Evolutionary conservation across 371 early-diverging fungal genomes (phyloP).

Genomic region (Choanephora cucurbitarum): DNA sequence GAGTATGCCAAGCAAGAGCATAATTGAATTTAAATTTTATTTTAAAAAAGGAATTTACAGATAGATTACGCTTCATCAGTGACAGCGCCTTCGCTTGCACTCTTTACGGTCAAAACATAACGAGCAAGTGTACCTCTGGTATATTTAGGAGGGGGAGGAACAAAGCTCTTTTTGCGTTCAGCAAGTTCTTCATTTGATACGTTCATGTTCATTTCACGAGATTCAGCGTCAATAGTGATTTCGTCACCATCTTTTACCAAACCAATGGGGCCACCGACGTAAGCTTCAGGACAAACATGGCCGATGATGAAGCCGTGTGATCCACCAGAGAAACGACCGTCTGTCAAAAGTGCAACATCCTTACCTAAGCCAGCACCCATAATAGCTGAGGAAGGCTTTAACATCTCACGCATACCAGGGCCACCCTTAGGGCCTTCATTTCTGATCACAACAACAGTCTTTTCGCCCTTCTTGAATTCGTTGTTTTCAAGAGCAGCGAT

Average conservation of each 20-base stretch:
- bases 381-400: slow-evolving; percentile 94
- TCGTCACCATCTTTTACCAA: slow-evolving; percentile 86
- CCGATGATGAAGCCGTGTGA: slow-evolving; percentile 98
- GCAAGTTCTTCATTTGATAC: slow-evolving; percentile 80
- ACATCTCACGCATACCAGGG: slow-evolving; percentile 88
- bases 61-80: slow-evolving; percentile 67
- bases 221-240: slow-evolving; percentile 84
- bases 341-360: slow-evolving; percentile 94
- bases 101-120: slow-evolving; percentile 86
- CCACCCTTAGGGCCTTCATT: slow-evolving; percentile 91
- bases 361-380: slow-evolving; percentile 98
- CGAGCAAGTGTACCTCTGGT: slow-evolving; percentile 88
- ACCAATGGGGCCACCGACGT: slow-evolving; percentile 95
- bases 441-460: slow-evolving; percentile 75
- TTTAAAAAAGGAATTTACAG: neutral
- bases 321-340: slow-evolving; percentile 97
- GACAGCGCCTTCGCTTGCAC: slow-evolving; percentile 84
- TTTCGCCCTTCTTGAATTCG: slow-evolving; percentile 76
- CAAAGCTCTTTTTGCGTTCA: slow-evolving; percentile 69
- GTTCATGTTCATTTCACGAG: slow-evolving; percentile 70
- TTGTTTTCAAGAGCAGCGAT: slow-evolving; percentile 78
- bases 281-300: slow-evolving; percentile 97
- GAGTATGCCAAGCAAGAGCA: too few species aligned
- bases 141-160: slow-evolving; percentile 81
- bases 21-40: neutral